Conservation (phyloP, 1,284 basidiomycete genomes). For the Paramarasmius palmivorus region DNA sequence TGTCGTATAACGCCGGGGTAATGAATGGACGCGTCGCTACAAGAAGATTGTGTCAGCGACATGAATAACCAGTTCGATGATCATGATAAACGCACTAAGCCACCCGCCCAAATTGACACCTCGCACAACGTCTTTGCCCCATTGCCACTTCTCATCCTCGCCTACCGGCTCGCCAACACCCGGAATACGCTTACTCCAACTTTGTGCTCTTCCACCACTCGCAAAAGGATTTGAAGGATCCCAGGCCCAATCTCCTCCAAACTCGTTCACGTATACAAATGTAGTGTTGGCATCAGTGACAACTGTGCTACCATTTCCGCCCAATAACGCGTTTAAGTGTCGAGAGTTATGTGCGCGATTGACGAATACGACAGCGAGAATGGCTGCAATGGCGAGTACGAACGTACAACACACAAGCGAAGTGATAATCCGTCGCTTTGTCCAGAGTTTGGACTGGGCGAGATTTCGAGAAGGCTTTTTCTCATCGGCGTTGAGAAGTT, state of each 20-base stretch:
- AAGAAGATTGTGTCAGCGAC: constrained; percentile 14
- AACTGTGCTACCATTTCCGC: constrained; percentile 61
- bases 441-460: no score
- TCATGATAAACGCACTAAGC: constrained; percentile 31
- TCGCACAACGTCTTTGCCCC: constrained; percentile 39
- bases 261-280: constrained; percentile 70
- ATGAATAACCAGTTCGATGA: constrained; percentile 50
- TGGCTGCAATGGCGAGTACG: no score
- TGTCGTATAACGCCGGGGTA: constrained; percentile 79
- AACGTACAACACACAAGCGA: no score
- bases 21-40: constrained; percentile 48
- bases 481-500: no score
- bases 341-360: no score
- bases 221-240: constrained; percentile 72
- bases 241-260: constrained; percentile 64
- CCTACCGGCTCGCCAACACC: constrained; percentile 34
- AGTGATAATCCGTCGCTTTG: no score
- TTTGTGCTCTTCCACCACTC: constrained; percentile 69
- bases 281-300: constrained; percentile 66
- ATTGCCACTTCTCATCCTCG: constrained; percentile 40
- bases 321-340: constrained; percentile 22
- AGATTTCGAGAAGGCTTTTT: no score
- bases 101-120: constrained; percentile 49
- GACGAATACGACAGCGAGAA: no score
- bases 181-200: constrained; percentile 55